A percentile compares a stretch with the other conserved stretches of the same genome.
phyloP scores from a whole-genome alignment of 2,329 filamentous ascomycete genomes.

The Rhytidhysteron rufulum region DNA sequence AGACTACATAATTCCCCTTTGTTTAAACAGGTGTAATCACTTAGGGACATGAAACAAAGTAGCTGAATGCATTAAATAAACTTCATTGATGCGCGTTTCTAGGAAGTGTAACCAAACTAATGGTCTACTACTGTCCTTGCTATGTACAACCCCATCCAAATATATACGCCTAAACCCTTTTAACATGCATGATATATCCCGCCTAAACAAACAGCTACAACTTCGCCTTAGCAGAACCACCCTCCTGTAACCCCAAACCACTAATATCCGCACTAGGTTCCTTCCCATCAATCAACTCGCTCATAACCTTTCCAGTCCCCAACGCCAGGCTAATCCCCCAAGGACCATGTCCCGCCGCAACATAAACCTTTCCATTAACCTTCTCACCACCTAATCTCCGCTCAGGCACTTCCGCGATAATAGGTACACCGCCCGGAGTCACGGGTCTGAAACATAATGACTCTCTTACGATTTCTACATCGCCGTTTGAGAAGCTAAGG shows the following conservation, averaged over 20 bases:
- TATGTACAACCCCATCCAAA: too few relatives aligned
- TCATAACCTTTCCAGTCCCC: conserved; percentile 64
- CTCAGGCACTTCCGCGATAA: conserved; percentile 55
- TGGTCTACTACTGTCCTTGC: too few relatives aligned
- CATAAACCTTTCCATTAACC: conserved; percentile 57
- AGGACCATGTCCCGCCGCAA: conserved; percentile 66
- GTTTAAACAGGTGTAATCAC: too few relatives aligned
- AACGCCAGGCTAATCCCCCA: conserved; percentile 55
- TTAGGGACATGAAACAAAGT: too few relatives aligned
- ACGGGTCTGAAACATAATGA: conserved; percentile 68
- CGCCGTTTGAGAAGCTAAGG: conserved; percentile 39
- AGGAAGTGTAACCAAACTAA: too few relatives aligned
- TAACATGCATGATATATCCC: too few relatives aligned
- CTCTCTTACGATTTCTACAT: conserved; percentile 57
- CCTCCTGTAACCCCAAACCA: conserved; percentile 1
- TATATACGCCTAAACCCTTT: too few relatives aligned
- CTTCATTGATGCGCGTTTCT: too few relatives aligned
- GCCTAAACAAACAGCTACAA: not conserved
- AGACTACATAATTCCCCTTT: too few relatives aligned
- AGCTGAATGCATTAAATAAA: too few relatives aligned
- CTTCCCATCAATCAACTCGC: conserved; percentile 61
- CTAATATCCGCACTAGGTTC: conserved; percentile 54
- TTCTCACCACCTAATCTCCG: conserved; percentile 46
- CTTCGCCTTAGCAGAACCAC: not conserved
- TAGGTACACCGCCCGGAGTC: conserved; percentile 56